phyloP scores from a whole-genome alignment of 805 yeast genomes.

The Ogataea zsoltii region DNA sequence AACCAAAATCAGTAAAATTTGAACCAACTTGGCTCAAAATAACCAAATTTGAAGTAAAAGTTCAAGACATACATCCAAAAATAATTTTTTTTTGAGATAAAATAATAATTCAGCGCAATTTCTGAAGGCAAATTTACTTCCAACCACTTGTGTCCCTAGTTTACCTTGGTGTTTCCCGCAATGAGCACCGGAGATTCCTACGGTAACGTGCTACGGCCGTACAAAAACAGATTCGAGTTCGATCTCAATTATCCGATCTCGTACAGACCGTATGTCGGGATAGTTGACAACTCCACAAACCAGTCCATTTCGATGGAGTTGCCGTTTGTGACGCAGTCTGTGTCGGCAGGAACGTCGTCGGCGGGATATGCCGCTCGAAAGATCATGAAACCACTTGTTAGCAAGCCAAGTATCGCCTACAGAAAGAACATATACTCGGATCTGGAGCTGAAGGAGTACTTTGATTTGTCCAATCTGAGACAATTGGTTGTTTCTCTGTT shows the following conservation, averaged over 20 bases:
- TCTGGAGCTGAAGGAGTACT: constrained; percentile 65
- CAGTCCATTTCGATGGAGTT: constrained; percentile 35
- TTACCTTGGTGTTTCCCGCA: not conserved
- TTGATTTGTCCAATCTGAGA: constrained; percentile 57
- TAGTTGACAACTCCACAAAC: constrained; percentile 35
- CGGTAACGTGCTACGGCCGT: constrained; percentile 35
- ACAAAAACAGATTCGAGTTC: constrained; percentile 33
- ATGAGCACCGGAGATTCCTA: constrained; percentile 28
- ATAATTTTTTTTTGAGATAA: no score
- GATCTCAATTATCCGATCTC: constrained; percentile 37
- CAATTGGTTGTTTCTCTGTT: constrained; percentile 58
- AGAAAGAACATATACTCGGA: constrained; percentile 48
- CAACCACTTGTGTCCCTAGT: no score
- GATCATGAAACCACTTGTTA: constrained; percentile 24
- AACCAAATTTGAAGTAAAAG: no score
- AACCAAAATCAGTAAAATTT: no score
- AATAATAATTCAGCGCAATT: no score
- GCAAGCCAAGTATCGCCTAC: constrained; percentile 21
- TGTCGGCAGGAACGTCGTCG: constrained; percentile 7
- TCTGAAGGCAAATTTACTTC: not conserved
- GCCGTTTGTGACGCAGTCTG: constrained; percentile 28
- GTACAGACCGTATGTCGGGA: constrained; percentile 35
- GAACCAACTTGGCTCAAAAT: no score
- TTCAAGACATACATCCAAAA: no score
- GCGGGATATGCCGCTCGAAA: constrained; percentile 18